phyloP scores from a whole-genome alignment of 495 filamentous ascomycete species.

The Amniculicola lignicola region DNA sequence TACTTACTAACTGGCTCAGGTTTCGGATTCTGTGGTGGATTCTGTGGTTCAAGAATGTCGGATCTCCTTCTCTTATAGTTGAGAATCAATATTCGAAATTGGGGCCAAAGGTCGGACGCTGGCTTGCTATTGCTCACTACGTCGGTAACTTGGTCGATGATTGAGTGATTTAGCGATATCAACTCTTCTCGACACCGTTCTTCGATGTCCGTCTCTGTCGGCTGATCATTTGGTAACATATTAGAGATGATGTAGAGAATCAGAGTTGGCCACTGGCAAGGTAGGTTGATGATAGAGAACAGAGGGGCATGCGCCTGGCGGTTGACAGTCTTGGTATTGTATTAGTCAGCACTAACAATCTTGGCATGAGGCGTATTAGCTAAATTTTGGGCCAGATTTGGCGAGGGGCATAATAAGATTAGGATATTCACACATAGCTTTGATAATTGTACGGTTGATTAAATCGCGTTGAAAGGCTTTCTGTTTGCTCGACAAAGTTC shows the following conservation, averaged over 20 bases:
- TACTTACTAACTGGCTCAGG: neutral
- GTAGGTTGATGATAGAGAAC: too few relatives aligned
- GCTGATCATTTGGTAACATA: neutral
- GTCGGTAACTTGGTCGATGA: neutral
- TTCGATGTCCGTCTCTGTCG: neutral
- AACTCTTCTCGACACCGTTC: neutral
- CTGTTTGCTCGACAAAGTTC: too few relatives aligned
- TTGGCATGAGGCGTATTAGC: too few relatives aligned
- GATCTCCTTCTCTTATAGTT: neutral
- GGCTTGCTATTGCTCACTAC: neutral
- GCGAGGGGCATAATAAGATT: too few relatives aligned
- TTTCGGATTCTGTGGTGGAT: neutral
- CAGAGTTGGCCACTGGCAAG: too few relatives aligned
- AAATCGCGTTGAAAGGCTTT: too few relatives aligned
- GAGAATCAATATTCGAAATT: neutral
- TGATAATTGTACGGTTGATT: too few relatives aligned
- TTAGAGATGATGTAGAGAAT: neutral
- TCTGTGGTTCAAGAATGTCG: neutral
- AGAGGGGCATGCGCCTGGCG: too few relatives aligned
- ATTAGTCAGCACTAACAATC: too few relatives aligned
- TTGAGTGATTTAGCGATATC: neutral
- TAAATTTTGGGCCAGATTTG: too few relatives aligned
- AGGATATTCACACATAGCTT: too few relatives aligned
- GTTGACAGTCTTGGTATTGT: too few relatives aligned
- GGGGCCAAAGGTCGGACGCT: neutral